A percentile compares a stretch with the other conserved stretches of the same genome.
Evolutionary conservation across 2,329 filamentous ascomycete genomes (phyloP).

Genomic region (Akanthomyces uredinophilus): DNA sequence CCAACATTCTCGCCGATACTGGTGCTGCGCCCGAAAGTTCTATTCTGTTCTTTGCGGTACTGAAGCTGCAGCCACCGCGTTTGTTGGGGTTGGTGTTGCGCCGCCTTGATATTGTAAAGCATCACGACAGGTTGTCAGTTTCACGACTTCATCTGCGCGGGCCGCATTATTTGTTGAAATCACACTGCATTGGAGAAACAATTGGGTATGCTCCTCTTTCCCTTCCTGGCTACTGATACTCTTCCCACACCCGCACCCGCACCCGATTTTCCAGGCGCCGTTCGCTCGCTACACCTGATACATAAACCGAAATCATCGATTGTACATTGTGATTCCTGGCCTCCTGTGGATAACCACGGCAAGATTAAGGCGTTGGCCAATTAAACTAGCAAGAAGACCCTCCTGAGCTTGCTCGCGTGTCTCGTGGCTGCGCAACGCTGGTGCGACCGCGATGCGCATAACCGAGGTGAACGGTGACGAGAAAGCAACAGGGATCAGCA

Average conservation of each 20-base stretch:
- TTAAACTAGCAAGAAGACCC: slow-evolving; percentile 12
- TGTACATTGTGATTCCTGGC: slow-evolving; percentile 15
- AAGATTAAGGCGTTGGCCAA: slow-evolving; percentile 13
- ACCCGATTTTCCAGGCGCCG: background rate
- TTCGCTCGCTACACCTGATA: slow-evolving; percentile 1
- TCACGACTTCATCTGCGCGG: background rate
- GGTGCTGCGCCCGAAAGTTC: background rate
- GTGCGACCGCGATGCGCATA: background rate
- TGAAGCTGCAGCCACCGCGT: slow-evolving; percentile 1
- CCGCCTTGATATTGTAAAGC: slow-evolving; percentile 8
- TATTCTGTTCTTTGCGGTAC: background rate
- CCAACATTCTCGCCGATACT: background rate
- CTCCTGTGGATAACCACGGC: slow-evolving; percentile 13
- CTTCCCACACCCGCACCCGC: background rate
- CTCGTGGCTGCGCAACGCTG: background rate
- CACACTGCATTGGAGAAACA: background rate
- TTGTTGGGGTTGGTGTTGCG: slow-evolving; percentile 1
- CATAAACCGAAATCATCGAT: slow-evolving; percentile 13
- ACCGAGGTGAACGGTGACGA: background rate
- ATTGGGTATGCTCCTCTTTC: slow-evolving; percentile 15
- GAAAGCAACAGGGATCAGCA: background rate
- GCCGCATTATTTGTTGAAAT: slow-evolving; percentile 3
- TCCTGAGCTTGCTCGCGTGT: slow-evolving; percentile 4
- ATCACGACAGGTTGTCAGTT: background rate
- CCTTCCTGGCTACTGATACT: slow-evolving; percentile 10